Evolutionary conservation across 768 basidiomycete species (phyloP).

Genomic region (Lentinula raphanica): DNA sequence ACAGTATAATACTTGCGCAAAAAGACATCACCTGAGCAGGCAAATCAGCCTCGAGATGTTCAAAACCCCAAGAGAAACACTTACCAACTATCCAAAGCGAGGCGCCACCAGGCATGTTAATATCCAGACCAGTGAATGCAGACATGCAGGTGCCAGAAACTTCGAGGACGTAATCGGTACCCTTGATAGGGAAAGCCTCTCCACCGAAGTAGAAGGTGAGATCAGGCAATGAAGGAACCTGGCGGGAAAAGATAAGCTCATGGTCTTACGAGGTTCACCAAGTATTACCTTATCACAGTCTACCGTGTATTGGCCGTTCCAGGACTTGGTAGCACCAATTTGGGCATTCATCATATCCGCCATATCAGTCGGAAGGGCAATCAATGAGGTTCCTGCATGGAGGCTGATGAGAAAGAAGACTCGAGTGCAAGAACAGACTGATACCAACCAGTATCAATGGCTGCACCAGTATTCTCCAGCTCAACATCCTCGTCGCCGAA

Average conservation of each 20-base stretch:
- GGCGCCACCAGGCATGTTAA: constrained; percentile 67
- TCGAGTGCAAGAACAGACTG: no score
- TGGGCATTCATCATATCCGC: constrained; percentile 96
- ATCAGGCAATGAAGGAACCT: constrained; percentile 74
- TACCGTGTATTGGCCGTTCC: constrained; percentile 94
- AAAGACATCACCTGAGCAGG: constrained; percentile 70
- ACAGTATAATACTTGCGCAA: constrained; percentile 89
- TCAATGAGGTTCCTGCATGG: constrained; percentile 91
- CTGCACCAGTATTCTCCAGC: constrained; percentile 89
- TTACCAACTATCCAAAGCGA: constrained; percentile 88
- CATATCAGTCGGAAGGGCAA: constrained; percentile 88
- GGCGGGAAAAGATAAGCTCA: neutral
- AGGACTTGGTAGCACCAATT: constrained; percentile 90
- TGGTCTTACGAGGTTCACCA: neutral
- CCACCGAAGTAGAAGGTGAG: constrained; percentile 81
- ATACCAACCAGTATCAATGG: constrained; percentile 74
- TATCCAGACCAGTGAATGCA: constrained; percentile 87
- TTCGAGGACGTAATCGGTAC: constrained; percentile 84
- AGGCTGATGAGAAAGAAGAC: no score
- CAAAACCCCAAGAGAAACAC: constrained; percentile 11
- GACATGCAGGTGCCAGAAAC: constrained; percentile 92
- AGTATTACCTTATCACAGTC: constrained; percentile 60
- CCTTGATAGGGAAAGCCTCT: constrained; percentile 73
- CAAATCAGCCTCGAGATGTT: neutral
- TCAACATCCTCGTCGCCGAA: constrained; percentile 89